Base-by-base conservation (phyloP, 2,329 filamentous ascomycete species). In the Trichophyton benhamiae region DNA sequence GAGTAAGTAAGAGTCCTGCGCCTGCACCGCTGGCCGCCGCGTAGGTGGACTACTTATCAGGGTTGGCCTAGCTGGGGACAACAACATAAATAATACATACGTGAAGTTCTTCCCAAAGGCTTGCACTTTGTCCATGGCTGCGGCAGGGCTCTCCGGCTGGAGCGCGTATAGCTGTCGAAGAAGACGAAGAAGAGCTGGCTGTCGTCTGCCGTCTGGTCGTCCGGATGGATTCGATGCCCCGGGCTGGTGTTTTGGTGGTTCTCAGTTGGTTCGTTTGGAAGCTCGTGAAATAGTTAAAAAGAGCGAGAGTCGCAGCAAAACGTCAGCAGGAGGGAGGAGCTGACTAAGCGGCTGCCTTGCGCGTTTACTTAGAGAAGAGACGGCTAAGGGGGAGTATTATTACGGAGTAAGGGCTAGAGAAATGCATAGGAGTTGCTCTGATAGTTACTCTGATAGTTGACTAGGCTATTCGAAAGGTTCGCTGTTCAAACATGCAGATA, bases 91-190 rank as follows among this genome's bases (percentile, higher is more conserved):
- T 30, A 30, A 30, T 30, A 30, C 63, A 66, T 76, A 86, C 84
- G 81, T 82, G 71, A 88, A 80, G 75, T 82, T 87, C 80, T 87
- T 87, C 70, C 85, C 84, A 71, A 87, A 86, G 64, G 83, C 83
- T 71, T 82, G 80, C 67, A 88, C 79, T 74, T 87, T 86, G 72
- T 88, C 85, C 85, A 88, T 88, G 66, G 17, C 55, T 42, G 41
- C 41, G 55, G 13, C 55, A 11, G 4, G 46, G 11, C 52, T 53
- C 49, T 55, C 52, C 52, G 17, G 9, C 27, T 36, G 49, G 5
- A 15, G 8, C 13, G 27, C 33, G 22, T 52, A 1, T 27, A 13
- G 5, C 8, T 52, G 15, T 52, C 46, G 46, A 52, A 27, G 20
- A 55, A 55, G 52, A 27, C 11, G 52, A n/a, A 20, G 15, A n/a